Base-by-base conservation (phyloP, 768 basidiomycete species). In the Auricularia auricula-judae region DNA sequence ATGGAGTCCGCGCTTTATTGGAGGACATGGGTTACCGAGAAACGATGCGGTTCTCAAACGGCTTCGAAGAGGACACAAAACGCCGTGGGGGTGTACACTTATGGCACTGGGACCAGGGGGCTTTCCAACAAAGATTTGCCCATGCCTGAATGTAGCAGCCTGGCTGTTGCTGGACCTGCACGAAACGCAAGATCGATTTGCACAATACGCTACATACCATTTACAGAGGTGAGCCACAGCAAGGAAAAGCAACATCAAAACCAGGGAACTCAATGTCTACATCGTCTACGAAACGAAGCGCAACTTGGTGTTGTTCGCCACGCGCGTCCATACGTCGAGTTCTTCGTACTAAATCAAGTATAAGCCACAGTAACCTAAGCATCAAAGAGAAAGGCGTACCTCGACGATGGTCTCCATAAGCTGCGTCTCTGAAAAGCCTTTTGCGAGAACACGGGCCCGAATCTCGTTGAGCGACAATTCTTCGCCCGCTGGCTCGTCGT, bases 401-500 rank as follows among this genome's bases (percentile, higher is more conserved):
- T 89, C 81, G 18, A 80, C 70, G 62, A 98, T 88, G 0, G 92
- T 91, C 66, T 91, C 87, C 80, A 88, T 91, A 14, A 99, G 81
- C 74, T 93, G 89, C 1, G 82, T 85, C 73, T 99, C 96, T 14
- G 93, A 98, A 76, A 88, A 97, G 18, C 95, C 95, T 68, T 85
- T 86, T 58, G 85, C 86, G 64, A 95, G 76, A 11, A 98, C 88
- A 44, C 94, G 84, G 59, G 88, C 86, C 36, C 95, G 84, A 64
- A 98, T 84, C 67, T 98, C 93, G 51, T 91, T 82, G 81, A 99
- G 86, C 7, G 86, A 84, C 66, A 97, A 75, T 70, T 91, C 89
- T 21, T 81, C 82, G 63, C 81, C 80, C 3, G 74, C 78, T 29
- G 80, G 81, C 14, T 84, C 82, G n/a, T 86, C 85, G 18, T 86